Percentiles rank a stretch among this genome's conserved stretches.
Evolutionary conservation across 2,329 filamentous ascomycete species (phyloP).

Genomic region (Magnaporthiopsis poae): DNA sequence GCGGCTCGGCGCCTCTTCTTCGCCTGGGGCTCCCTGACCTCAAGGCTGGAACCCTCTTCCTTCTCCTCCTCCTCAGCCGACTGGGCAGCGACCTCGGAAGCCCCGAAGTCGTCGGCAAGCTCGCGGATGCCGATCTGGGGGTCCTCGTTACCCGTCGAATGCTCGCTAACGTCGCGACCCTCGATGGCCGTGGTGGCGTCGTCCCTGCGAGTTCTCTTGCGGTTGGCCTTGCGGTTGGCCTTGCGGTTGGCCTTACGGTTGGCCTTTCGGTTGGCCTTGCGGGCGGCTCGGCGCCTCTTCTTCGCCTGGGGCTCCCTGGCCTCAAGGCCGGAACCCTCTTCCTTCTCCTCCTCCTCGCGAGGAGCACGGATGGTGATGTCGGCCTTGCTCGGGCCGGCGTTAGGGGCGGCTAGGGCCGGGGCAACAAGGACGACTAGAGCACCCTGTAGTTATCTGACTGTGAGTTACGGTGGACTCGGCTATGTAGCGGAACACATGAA

Average conservation of each 20-base stretch:
- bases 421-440: constrained; percentile 19
- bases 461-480: too few species aligned
- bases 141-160: neutral
- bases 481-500: neutral
- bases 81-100: neutral
- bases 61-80: neutral
- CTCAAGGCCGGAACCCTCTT: too few species aligned
- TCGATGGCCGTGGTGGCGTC: too few species aligned
- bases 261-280: too few species aligned
- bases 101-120: too few species aligned
- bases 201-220: neutral
- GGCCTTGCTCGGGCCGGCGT: constrained; percentile 12
- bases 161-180: neutral
- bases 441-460: constrained; percentile 11
- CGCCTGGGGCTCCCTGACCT: constrained; percentile 10
- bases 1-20: constrained; percentile 6
- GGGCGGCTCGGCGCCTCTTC: constrained; percentile 3
- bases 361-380: constrained; percentile 4
- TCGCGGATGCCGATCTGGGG: constrained; percentile 1
- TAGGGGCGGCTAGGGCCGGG: constrained; percentile 17
- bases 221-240: too few species aligned
- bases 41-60: constrained; percentile 2
- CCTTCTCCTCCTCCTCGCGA: constrained; percentile 9
- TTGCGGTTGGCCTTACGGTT: neutral
- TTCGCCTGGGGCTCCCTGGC: constrained; percentile 11